Evolutionary conservation across 306 rosid species (phyloP), one percentile per base, ranked within the genome.

Genomic region (Hippophae rhamnoides): DNA sequence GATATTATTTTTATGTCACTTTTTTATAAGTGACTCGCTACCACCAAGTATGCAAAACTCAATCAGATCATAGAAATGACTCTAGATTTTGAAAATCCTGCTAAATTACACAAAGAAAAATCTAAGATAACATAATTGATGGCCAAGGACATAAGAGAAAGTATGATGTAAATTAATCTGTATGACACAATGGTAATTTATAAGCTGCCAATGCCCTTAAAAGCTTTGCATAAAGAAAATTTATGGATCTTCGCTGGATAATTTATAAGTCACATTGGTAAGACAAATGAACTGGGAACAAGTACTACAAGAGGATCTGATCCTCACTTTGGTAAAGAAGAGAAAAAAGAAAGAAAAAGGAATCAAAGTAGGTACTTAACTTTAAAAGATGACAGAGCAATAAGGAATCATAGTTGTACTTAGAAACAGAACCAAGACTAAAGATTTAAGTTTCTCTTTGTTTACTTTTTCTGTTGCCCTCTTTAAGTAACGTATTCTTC

Each of bases 271-370:
- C 10, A 7, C 6, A 72, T 70, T 70, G 59, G 66, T 42, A 69
- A 62, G 62, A 67, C 42, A 72, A 56, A 67, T 57, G 58, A 65
- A 71, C 5, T 31, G 43, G 43, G 65, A 61, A 42, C 31, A 38
- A 53, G 62, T 45, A 60, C 60, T 52, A 62, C 52, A 62, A 61
- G 56, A 79, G 68, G 79, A 2, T 18, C 23, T 66, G 73, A 74
- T 69, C 72, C 60, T 77, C 71, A 74, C 84, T 78, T 77, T 61
- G 64, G 56, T 77, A 64, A 76, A 72, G 72, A 65, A 64, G 70
- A 62, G 61, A 58, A 67, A 67, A 63, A 14, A 50, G 27, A 68
- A 77, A 60, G 43, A 53, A 67, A 31, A 31, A 31, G 5, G 5
- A 31, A 31, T 18, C 23, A 31, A 11, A 69, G 12, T 40, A 75